These are phyloP conservation scores for Allium sativum DNA, from an alignment of 106 monocot genomes.

Conservation along the genomic window DNA sequence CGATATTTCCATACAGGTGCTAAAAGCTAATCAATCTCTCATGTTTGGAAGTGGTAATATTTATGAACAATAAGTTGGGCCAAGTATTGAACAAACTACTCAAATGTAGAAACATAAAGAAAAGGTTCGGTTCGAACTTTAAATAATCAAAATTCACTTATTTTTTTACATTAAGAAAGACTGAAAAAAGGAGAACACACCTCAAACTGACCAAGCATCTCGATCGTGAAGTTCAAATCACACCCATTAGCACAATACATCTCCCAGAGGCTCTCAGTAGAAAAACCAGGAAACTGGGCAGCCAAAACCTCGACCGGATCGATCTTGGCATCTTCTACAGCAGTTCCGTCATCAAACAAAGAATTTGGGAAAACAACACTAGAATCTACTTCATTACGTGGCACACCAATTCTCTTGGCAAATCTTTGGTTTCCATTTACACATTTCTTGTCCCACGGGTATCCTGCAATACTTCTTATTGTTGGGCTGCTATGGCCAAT, in stretches of 20 bases:
- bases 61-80: too few relatives aligned
- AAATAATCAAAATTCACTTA: too few relatives aligned
- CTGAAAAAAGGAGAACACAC: constrained; percentile 4
- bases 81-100: too few relatives aligned
- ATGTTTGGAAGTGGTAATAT: too few relatives aligned
- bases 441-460: constrained; percentile 13
- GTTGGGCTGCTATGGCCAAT: background rate
- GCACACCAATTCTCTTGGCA: constrained; percentile 14
- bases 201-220: constrained; percentile 21
- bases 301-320: constrained; percentile 15
- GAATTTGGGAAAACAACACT: constrained; percentile 18
- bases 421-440: constrained; percentile 14
- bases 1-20: too few relatives aligned
- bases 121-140: too few relatives aligned
- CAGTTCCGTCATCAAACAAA: constrained; percentile 4
- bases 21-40: too few relatives aligned
- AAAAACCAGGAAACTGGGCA: constrained; percentile 26
- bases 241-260: constrained; percentile 23
- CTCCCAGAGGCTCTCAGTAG: constrained; percentile 22
- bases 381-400: constrained; percentile 20
- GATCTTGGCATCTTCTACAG: constrained; percentile 8
- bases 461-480: constrained; percentile 10
- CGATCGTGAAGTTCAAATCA: constrained; percentile 23
- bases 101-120: too few relatives aligned
- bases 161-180: too few relatives aligned